These are phyloP conservation scores for Sporothrix phasma DNA, from an alignment of 2,329 filamentous ascomycete species.

Conservation along the genomic window DNA sequence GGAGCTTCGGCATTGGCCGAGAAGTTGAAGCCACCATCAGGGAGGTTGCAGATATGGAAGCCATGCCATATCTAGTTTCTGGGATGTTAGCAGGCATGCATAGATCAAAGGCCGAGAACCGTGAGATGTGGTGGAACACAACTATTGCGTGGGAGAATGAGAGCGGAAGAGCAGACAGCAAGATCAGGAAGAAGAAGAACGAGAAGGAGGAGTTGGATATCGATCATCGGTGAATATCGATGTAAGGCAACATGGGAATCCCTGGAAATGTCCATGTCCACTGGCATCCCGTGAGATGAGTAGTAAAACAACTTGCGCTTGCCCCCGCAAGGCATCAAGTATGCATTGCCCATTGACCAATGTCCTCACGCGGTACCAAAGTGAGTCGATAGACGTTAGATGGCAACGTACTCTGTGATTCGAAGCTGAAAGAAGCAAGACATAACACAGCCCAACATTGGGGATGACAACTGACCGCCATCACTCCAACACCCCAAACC, in stretches of 20 bases:
- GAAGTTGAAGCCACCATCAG: neutral
- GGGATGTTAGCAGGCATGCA: neutral
- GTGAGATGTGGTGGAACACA: neutral
- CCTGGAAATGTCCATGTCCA: neutral
- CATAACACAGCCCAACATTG: too few species aligned
- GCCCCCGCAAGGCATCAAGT: neutral
- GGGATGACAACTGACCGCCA: too few species aligned
- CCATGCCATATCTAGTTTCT: conserved; percentile 14
- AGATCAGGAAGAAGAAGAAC: too few species aligned
- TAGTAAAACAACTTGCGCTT: neutral
- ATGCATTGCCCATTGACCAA: too few species aligned
- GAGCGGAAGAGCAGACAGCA: too few species aligned
- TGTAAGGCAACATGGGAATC: neutral
- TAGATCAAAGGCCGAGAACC: neutral
- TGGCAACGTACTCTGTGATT: too few species aligned
- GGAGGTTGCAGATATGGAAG: conserved; percentile 9
- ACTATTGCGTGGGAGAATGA: too few species aligned
- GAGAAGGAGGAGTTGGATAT: neutral
- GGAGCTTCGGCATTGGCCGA: conserved; percentile 4
- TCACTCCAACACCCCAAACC: neutral
- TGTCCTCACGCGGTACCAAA: neutral
- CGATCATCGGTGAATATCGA: neutral
- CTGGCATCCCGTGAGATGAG: neutral
- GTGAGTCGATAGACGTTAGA: neutral
- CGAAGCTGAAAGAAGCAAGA: too few species aligned